These are phyloP conservation scores for Populus hybrid DNA, from an alignment of 441 rosid genomes.

Conservation along the genomic window DNA sequence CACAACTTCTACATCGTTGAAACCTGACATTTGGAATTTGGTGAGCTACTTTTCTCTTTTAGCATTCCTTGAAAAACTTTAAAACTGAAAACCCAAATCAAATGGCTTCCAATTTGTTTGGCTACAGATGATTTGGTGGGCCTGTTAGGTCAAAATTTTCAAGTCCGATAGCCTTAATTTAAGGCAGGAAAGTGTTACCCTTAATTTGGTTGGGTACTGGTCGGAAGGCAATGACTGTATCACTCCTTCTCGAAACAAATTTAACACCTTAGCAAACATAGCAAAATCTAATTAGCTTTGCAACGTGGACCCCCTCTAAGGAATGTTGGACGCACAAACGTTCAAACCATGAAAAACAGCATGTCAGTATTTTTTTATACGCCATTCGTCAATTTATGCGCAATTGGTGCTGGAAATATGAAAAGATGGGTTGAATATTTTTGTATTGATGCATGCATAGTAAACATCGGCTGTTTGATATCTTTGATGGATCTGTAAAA, in stretches of 20 bases:
- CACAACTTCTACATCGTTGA: constrained; percentile 28
- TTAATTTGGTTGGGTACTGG: background rate
- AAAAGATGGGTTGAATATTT: background rate
- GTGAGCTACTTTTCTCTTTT: constrained; percentile 29
- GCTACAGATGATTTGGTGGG: background rate
- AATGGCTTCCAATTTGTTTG: background rate
- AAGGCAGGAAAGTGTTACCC: background rate
- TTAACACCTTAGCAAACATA: no score
- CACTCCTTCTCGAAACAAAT: no score
- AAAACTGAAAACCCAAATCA: background rate
- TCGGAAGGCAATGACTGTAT: no score
- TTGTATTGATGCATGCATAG: background rate
- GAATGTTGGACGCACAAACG: background rate
- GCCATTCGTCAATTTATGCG: constrained; percentile 7
- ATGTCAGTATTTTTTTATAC: background rate
- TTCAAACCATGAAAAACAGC: no score
- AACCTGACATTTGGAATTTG: constrained; percentile 51
- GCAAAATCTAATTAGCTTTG: no score
- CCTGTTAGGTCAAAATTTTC: background rate
- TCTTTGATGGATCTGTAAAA: background rate
- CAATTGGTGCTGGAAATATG: constrained; percentile 22
- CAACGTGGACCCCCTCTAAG: background rate
- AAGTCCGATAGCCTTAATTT: background rate
- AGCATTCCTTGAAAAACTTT: background rate
- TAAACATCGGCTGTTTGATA: background rate